Evolutionary conservation across 805 yeast genomes (phyloP).

Genomic region (Wickerhamomyces silvicola): DNA sequence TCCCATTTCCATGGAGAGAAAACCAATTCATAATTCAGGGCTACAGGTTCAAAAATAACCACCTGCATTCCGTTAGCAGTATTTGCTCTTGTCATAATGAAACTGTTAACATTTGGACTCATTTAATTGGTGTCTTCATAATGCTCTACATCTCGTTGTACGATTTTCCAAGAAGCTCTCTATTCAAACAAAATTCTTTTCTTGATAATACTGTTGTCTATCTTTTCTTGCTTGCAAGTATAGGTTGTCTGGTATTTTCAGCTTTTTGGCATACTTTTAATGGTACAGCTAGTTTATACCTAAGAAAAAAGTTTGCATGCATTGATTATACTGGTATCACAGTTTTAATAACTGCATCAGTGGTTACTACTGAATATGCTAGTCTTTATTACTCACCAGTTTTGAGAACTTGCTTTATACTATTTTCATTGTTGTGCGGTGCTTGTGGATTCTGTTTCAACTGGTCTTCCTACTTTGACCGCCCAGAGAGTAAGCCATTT

Average conservation of each 20-base stretch:
- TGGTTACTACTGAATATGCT: conserved; percentile 79
- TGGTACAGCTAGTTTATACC: conserved; percentile 55
- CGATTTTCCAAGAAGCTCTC: conserved; percentile 58
- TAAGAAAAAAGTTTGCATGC: conserved; percentile 79
- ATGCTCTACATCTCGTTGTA: conserved; percentile 49
- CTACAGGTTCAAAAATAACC: conserved; percentile 72
- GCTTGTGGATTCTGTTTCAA: conserved; percentile 67
- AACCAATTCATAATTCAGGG: conserved; percentile 81
- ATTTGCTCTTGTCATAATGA: conserved; percentile 74
- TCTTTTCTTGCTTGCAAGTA: conserved; percentile 62
- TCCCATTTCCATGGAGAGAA: conserved; percentile 92
- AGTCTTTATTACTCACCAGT: conserved; percentile 57
- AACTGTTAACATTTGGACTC: conserved; percentile 91
- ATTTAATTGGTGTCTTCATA: conserved; percentile 59
- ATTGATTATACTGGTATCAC: conserved; percentile 95
- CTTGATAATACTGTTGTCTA: conserved; percentile 48
- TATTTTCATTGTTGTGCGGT: conserved; percentile 62
- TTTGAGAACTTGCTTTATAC: conserved; percentile 44
- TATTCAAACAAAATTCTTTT: conserved; percentile 35
- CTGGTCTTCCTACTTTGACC: conserved; percentile 90
- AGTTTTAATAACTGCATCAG: conserved; percentile 80
- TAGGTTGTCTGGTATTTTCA: conserved; percentile 74
- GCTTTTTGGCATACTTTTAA: conserved; percentile 89
- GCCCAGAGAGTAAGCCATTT: conserved; percentile 74
- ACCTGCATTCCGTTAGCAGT: conserved; percentile 51